Base-by-base conservation (phyloP, 1,284 basidiomycete genomes). In the Puccinia coronata region DNA sequence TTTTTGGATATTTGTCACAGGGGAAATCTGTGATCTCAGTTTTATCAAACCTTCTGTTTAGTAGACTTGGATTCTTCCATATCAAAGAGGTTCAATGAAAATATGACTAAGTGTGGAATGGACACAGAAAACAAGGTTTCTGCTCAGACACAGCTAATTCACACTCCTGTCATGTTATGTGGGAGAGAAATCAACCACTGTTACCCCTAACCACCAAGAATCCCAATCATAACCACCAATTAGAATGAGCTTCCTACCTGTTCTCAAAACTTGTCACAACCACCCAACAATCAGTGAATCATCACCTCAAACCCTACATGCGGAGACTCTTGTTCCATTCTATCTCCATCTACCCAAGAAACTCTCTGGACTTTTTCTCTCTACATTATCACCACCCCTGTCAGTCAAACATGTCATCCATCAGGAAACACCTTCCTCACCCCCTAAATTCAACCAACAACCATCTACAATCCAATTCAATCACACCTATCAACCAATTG, bases 401-500 rank as follows among this genome's bases (percentile, higher is more conserved):
- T 28, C 69, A n/a, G 25, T 36, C 11, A 71, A 70, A 28, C 25
- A 14, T 11, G 43, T 1, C n/a, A n/a, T n/a, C n/a, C n/a, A n/a
- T n/a, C n/a, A n/a, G n/a, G n/a, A n/a, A n/a, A n/a, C n/a, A n/a
- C n/a, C n/a, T n/a, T n/a, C n/a, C n/a, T 63, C 61, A 49, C 43
- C n/a, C 16, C 12, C 28, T 31, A 39, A 28, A 76, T 36, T 28
- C 74, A 59, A 18, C 59, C n/a, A 20, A 39, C 36, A 43, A 34
- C 43, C 47, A 76, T 25, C 59, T 75, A n/a, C 8, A 75, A 31
- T 47, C 34, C 55, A 8, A 20, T 36, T 16, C 34, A 47, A 63
- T 16, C 25, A n/a, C 23, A 53, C 55, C n/a, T 25, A 79, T 41
- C 67, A 69, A 43, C 77, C 77, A 9, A 79, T 79, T n/a, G 77